Percentiles rank a stretch among this genome's conserved stretches.
phyloP scores from a whole-genome alignment of 2,329 filamentous ascomycete species.

The Neofusicoccum sp. region DNA sequence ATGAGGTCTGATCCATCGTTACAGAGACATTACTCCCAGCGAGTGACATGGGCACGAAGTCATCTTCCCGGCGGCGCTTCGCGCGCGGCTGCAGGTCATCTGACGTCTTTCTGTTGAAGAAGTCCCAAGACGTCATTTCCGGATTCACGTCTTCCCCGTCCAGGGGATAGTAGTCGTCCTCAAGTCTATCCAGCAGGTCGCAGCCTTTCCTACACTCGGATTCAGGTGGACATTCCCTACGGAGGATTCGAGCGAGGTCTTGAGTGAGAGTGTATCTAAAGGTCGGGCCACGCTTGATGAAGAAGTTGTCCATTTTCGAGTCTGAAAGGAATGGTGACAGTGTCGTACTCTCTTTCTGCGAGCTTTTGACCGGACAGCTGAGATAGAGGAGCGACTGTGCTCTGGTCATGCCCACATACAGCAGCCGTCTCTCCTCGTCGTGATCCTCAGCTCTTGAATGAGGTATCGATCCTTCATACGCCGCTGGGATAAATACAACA shows the following conservation, averaged over 20 bases:
- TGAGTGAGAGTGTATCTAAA: slow-evolving; percentile 63
- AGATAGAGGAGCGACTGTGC: slow-evolving; percentile 84
- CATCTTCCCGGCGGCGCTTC: slow-evolving; percentile 29
- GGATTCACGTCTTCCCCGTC: slow-evolving; percentile 36
- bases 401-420: slow-evolving; percentile 97
- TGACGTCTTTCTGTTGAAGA: background rate
- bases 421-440: slow-evolving; percentile 80
- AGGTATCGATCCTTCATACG: slow-evolving; percentile 87
- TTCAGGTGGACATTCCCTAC: slow-evolving; percentile 59
- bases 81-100: slow-evolving; percentile 15
- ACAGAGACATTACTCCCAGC: slow-evolving; percentile 9
- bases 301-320: slow-evolving; percentile 50
- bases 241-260: slow-evolving; percentile 69
- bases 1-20: slow-evolving; percentile 32
- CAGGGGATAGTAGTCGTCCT: slow-evolving; percentile 37
- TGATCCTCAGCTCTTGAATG: slow-evolving; percentile 81
- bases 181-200: slow-evolving; percentile 28
- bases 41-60: slow-evolving; percentile 15
- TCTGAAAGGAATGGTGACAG: slow-evolving; percentile 71
- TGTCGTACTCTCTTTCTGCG: slow-evolving; percentile 60
- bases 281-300: slow-evolving; percentile 66
- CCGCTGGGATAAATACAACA: slow-evolving; percentile 85
- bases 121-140: slow-evolving; percentile 26
- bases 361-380: slow-evolving; percentile 71
- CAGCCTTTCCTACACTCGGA: slow-evolving; percentile 26